Evolutionary conservation across 169 alveolate genomes (phyloP).

Genomic region (Plasmodium ovale): DNA sequence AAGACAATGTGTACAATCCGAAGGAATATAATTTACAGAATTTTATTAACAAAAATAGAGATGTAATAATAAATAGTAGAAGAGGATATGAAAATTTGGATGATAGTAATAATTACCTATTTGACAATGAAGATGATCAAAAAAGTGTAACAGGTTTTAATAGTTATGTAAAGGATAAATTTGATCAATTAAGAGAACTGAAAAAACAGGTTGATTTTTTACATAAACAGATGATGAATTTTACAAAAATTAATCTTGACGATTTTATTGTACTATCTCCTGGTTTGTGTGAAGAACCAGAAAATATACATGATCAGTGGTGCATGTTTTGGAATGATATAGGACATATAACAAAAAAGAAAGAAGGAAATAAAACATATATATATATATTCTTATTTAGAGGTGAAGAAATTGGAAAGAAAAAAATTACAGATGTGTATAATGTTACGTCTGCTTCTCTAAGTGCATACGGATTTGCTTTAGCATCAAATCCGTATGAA

Average conservation of each 20-base stretch:
- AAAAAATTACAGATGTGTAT: conserved; percentile 75
- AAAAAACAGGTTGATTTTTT: conserved; percentile 49
- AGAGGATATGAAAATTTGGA: conserved; percentile 1
- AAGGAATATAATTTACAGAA: conserved; percentile 57
- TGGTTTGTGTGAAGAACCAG: conserved; percentile 77
- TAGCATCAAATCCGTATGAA: conserved; percentile 76
- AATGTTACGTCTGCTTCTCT: conserved; percentile 74
- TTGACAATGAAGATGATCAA: conserved; percentile 72
- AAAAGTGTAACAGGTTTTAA: conserved; percentile 49
- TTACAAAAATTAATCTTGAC: conserved; percentile 51
- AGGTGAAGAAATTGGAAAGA: conserved; percentile 76
- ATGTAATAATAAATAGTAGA: conserved; percentile 31
- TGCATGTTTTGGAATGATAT: conserved; percentile 78
- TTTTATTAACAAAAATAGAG: conserved; percentile 72
- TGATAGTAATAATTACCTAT: conserved; percentile 32
- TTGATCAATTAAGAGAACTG: conserved; percentile 45
- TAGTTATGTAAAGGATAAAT: conserved; percentile 57
- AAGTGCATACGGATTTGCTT: conserved; percentile 75
- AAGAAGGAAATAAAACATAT: conserved; percentile 75
- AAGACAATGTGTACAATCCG: conserved; percentile 43
- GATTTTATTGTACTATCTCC: conserved; percentile 71
- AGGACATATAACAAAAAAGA: conserved; percentile 76
- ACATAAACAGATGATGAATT: conserved; percentile 38
- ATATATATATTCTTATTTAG: conserved; percentile 71
- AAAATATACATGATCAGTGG: conserved; percentile 77